phyloP scores from a whole-genome alignment of 306 rosid genomes.

The Abrus pulchellus region DNA sequence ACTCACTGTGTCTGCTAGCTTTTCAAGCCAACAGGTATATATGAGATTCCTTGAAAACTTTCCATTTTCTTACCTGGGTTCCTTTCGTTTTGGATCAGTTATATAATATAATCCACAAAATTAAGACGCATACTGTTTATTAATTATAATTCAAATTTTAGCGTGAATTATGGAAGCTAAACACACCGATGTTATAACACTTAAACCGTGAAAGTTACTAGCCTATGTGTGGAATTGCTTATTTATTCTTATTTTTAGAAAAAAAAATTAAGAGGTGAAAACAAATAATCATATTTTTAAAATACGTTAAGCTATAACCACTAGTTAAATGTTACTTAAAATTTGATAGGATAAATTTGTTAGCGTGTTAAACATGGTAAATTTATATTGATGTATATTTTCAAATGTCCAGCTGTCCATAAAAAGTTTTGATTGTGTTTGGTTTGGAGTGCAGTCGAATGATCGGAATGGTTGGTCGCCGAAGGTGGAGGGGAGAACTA shows the following conservation, averaged over 20 bases:
- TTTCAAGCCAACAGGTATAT: slow-evolving; percentile 75
- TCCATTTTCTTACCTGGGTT: background rate
- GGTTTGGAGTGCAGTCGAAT: slow-evolving; percentile 60
- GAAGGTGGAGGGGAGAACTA: slow-evolving; percentile 75
- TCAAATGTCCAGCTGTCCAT: background rate
- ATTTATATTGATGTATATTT: background rate
- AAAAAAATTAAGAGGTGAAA: no score
- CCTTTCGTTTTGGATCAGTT: background rate
- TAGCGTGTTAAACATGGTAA: background rate
- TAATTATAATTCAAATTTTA: no score
- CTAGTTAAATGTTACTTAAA: background rate
- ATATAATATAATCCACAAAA: no score
- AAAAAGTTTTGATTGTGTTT: background rate
- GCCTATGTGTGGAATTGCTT: no score
- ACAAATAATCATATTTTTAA: no score
- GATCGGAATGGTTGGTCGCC: slow-evolving; percentile 60
- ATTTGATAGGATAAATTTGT: background rate
- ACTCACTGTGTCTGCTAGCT: slow-evolving; percentile 49
- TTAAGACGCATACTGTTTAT: no score
- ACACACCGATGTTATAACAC: no score
- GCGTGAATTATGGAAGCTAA: no score
- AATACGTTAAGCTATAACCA: no score
- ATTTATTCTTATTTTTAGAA: no score
- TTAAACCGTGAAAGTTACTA: no score
- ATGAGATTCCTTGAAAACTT: background rate